A percentile compares a stretch with the other conserved stretches of the same genome.
phyloP scores from a whole-genome alignment of 306 rosid genomes.

The Ziziphus jujuba region DNA sequence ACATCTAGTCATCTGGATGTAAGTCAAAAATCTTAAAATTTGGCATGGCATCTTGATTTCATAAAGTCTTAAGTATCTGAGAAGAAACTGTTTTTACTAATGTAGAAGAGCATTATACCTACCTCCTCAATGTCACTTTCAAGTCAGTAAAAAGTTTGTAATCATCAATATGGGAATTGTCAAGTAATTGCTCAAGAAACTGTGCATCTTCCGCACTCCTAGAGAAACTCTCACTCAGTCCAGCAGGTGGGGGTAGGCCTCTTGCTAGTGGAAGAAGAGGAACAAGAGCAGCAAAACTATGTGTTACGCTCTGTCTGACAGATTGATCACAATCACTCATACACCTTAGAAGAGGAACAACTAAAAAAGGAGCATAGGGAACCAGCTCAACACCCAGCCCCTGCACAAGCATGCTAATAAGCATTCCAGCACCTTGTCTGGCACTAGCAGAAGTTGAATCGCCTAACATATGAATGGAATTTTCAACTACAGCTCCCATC shows the following conservation, averaged over 20 bases:
- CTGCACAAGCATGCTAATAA: conserved; percentile 93
- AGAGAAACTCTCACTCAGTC: conserved; percentile 60
- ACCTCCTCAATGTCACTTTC: conserved; percentile 90
- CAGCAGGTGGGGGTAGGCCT: conserved; percentile 89
- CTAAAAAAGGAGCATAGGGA: conserved; percentile 88
- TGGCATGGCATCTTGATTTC: no score
- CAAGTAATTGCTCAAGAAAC: conserved; percentile 95
- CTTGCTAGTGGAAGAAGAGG: conserved; percentile 97
- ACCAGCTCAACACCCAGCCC: conserved; percentile 86
- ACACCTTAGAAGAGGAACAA: conserved; percentile 93
- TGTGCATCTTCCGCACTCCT: conserved; percentile 73
- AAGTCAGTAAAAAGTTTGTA: conserved; percentile 73
- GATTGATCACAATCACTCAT: conserved; percentile 96
- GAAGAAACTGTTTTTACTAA: background rate
- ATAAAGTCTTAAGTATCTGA: no score
- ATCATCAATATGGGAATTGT: conserved; percentile 93
- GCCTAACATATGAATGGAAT: conserved; percentile 86
- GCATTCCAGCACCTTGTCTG: conserved; percentile 97
- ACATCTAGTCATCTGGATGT: no score
- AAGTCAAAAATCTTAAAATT: no score
- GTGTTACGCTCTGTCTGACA: conserved; percentile 96
- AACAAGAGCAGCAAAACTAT: conserved; percentile 98
- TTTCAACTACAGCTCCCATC: conserved; percentile 83
- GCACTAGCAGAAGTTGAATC: conserved; percentile 79
- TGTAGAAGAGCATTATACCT: conserved; percentile 4